These are phyloP conservation scores for Solanum neorickii DNA, from an alignment of 257 asterid species.

Conservation along the genomic window DNA sequence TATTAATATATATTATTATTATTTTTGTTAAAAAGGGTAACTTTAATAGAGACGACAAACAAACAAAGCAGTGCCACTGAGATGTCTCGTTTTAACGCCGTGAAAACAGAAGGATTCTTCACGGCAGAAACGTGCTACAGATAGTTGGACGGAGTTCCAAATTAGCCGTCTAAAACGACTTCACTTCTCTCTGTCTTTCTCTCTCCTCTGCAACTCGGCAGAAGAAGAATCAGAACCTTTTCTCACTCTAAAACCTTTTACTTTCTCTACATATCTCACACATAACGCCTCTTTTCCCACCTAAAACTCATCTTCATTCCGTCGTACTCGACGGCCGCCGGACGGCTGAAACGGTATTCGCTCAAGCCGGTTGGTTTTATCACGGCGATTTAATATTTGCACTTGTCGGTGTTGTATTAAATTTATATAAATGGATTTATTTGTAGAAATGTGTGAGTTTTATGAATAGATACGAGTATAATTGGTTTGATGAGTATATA, in stretches of 20 bases:
- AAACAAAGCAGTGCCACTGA: not conserved
- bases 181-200: conserved; percentile 11
- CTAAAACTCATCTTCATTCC: conserved; percentile 16
- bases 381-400: not conserved
- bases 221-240: conserved; percentile 30
- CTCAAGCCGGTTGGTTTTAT: conserved; percentile 15
- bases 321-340: conserved; percentile 20
- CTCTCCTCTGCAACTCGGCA: conserved; percentile 7
- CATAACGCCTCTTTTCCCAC: conserved; percentile 5
- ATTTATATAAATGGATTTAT: not conserved
- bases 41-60: not conserved
- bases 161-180: conserved; percentile 19
- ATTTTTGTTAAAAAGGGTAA: not conserved
- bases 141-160: conserved; percentile 25
- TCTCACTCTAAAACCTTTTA: conserved; percentile 18
- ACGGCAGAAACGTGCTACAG: not conserved
- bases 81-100: conserved; percentile 24
- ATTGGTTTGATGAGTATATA: not conserved
- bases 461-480: not conserved
- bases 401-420: not conserved
- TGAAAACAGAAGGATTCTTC: conserved; percentile 7
- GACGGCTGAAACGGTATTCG: conserved; percentile 19
- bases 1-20: too few species aligned
- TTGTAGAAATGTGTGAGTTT: not conserved
- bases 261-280: conserved; percentile 12